Conservation (phyloP, 1,139 yeast species). For the Blastobotrys arbuscula region DNA sequence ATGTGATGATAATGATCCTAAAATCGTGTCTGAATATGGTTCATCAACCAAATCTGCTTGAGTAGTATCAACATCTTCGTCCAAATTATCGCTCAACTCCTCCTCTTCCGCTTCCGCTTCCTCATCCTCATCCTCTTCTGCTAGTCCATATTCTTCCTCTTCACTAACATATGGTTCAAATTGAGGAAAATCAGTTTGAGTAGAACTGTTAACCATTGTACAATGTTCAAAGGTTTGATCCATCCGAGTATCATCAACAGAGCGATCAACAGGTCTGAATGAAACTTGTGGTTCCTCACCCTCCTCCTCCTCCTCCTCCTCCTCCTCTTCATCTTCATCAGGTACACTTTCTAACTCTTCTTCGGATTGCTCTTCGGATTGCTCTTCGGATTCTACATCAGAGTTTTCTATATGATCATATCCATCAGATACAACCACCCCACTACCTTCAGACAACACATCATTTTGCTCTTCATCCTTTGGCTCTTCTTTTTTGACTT, state of each 20-base stretch:
- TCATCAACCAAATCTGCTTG: slow-evolving; percentile 10
- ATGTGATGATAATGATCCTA: background rate
- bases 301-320: background rate
- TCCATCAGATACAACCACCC: slow-evolving; percentile 8
- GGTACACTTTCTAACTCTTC: too few relatives aligned
- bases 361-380: background rate
- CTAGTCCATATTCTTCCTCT: background rate
- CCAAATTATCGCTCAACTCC: slow-evolving; percentile 11
- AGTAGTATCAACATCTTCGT: slow-evolving; percentile 9
- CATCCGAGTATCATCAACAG: too few relatives aligned
- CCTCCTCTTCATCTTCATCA: slow-evolving; percentile 2
- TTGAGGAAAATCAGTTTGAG: background rate
- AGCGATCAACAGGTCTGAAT: background rate
- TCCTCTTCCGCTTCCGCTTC: slow-evolving; percentile 6
- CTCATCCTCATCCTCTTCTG: slow-evolving; percentile 1
- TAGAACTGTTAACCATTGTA: background rate
- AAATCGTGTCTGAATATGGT: background rate
- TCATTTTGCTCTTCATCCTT: background rate
- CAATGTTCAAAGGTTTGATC: background rate
- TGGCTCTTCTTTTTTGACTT: background rate
- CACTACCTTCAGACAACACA: slow-evolving; percentile 2
- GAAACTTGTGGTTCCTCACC: background rate
- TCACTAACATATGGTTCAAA: background rate
- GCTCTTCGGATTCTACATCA: background rate
- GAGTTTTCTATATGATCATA: slow-evolving; percentile 2